phyloP scores from a whole-genome alignment of 208 protist species.

The Novymonas esmeraldas region DNA sequence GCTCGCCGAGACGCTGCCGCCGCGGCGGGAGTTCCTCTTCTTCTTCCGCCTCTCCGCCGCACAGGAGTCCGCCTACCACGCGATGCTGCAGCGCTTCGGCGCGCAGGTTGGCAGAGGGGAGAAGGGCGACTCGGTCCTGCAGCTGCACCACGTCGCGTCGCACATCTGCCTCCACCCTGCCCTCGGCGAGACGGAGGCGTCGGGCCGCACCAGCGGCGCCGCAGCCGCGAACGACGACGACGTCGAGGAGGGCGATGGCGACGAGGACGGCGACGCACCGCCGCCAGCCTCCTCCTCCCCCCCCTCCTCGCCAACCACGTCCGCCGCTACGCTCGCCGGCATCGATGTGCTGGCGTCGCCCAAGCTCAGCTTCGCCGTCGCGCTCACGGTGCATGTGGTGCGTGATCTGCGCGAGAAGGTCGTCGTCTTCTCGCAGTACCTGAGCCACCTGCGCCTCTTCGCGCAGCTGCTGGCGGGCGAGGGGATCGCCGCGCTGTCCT shows the following conservation, averaged over 20 bases:
- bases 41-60: constrained; percentile 59
- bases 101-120: constrained; percentile 15
- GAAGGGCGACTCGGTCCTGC: constrained; percentile 25
- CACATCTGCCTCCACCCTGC: constrained; percentile 78
- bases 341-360: constrained; percentile 54
- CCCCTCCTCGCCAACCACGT: too few species aligned
- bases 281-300: background rate
- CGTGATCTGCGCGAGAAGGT: constrained; percentile 63
- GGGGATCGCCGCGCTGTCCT: constrained; percentile 26
- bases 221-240: background rate
- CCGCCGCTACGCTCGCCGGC: constrained; percentile 2
- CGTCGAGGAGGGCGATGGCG: constrained; percentile 5
- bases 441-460: constrained; percentile 62
- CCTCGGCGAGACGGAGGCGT: constrained; percentile 17
- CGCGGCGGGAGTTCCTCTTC: constrained; percentile 67
- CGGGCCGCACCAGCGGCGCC: background rate
- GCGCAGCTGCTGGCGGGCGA: constrained; percentile 36
- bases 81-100: constrained; percentile 45
- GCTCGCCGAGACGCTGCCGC: constrained; percentile 65
- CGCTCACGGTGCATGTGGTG: constrained; percentile 58
- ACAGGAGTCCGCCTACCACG: constrained; percentile 75
- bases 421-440: constrained; percentile 82
- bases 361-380: constrained; percentile 67
- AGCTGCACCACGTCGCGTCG: constrained; percentile 71
- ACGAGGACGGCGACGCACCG: constrained; percentile 27